Base-by-base conservation (phyloP, 2,329 filamentous ascomycete genomes). In the Calycina herbarum region DNA sequence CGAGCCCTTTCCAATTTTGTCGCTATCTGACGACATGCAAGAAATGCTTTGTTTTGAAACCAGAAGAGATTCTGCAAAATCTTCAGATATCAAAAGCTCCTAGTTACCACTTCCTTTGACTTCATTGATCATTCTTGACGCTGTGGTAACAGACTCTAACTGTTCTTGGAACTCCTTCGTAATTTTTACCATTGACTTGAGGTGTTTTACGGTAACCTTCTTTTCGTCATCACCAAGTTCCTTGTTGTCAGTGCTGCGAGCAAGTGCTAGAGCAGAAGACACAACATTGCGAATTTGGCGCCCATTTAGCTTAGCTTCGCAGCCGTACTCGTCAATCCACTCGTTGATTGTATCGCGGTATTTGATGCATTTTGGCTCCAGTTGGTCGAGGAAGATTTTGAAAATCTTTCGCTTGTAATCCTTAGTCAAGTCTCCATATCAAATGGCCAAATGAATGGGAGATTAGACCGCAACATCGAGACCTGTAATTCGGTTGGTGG, bases 381-480 rank as follows among this genome's bases (percentile, higher is more conserved):
- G n/a, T 35, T 63, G 61, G 10, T 59, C 35, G 4, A 63, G 31
- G 27, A 51, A 56, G 15, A 38, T 17, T 24, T 27, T 33, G 38
- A 63, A 63, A 10, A 58, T 48, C n/a, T 59, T 33, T 6, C 13
- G 11, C 38, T 40, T 58, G 5, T 63, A 35, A 2, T 58, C 38
- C 15, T 59, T 8, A n/a, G 63, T 68, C 1, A 71, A 63, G 17
- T 65, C 51, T 11, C 31, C 59, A 42, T 77, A 77, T n/a, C 68
- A 63, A 17, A 72, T 64, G 0, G 60, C 60, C 13, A 72, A 48
- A 57, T 76, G 73, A 15, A 75, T 70, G 8, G 73, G 67, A 3
- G 67, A 71, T n/a, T 72, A 64, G 57, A 75, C 71, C 1, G 73
- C 72, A 10, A 66, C 66, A 45, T 76, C 74, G 35, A 75, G 69